Evolutionary conservation across 1,284 basidiomycete species (phyloP).

Genomic region (Sporisorium reilianum): DNA sequence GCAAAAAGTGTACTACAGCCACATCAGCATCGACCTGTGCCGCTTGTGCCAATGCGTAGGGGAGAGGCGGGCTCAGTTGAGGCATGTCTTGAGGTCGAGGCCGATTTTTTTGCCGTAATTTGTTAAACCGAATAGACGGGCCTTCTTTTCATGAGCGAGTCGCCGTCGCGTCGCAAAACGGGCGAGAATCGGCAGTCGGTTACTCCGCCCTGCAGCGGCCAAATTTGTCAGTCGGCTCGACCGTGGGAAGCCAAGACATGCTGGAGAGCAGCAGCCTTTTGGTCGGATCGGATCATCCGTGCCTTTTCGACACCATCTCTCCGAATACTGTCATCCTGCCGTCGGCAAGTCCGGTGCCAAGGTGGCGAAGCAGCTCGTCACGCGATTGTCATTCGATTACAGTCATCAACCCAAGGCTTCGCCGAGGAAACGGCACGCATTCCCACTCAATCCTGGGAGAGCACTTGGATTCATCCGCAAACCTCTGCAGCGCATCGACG

Average conservation of each 20-base stretch:
- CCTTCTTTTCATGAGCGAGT: too few species aligned
- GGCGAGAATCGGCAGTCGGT: conserved; percentile 2
- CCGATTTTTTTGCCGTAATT: too few species aligned
- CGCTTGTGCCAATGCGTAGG: too few species aligned
- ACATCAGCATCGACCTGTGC: background rate
- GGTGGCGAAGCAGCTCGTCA: background rate
- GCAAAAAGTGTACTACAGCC: background rate
- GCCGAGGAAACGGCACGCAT: too few species aligned
- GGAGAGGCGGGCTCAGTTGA: too few species aligned
- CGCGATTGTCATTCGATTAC: background rate
- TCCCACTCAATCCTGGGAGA: too few species aligned
- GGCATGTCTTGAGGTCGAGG: background rate
- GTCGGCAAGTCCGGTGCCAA: background rate
- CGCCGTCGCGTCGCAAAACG: background rate
- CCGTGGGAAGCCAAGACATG: background rate
- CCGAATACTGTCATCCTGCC: background rate
- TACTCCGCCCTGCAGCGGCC: conserved; percentile 10
- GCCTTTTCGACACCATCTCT: conserved; percentile 2
- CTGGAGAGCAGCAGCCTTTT: background rate
- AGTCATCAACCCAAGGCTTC: background rate
- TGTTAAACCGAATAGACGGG: background rate
- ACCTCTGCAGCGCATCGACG: background rate
- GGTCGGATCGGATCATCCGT: background rate
- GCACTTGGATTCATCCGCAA: background rate
- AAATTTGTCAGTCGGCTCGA: conserved; percentile 4